Base-by-base conservation (phyloP, 2,329 filamentous ascomycete genomes). In the Zopfia rhizophila region DNA sequence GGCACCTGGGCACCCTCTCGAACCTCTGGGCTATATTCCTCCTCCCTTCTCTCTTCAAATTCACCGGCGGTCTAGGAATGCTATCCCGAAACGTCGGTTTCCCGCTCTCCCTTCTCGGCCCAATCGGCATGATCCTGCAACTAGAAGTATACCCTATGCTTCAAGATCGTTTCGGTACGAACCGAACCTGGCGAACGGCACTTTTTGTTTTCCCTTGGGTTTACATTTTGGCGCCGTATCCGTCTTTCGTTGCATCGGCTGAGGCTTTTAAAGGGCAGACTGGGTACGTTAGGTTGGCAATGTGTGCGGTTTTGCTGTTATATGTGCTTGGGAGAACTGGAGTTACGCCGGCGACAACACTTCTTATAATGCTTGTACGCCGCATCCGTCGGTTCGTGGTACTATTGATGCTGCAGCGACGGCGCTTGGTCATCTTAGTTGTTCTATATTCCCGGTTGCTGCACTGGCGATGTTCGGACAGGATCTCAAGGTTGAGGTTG, bases 21-120 rank as follows among this genome's bases (percentile, higher is more conserved):
- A 70, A 59, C 28, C 60, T 76, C 25, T 75, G 72, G 69, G 74
- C 75, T 47, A 65, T 75, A 38, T 75, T 75, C 51, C 66, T 76
- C 30, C 73, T 66, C 17, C 46, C 61, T 1, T 22, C 51, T 27
- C 72, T 73, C 0, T 64, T 76, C 54, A 58, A 55, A 37, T 76
- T 75, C 58, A 74, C 72, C 12, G 73, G 73, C 32, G 73, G 73
- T 16, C 63, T 76, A 10, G 72, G 69, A 2, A 61, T 75, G 3
- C 67, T 70, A 1, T 72, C 73, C 0, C 61, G 70, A 3, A 53
- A 60, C 16, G 75, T 76, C 31, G 74, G 74, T 14, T 62, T 72
- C 18, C 70, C 71, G 2, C 59, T 76, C 13, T 71, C 74, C 7
- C 72, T 74, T 38, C 58, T 76, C 21, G 74, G 73, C 32, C 46